phyloP scores from a whole-genome alignment of 139 green algal species.

The Tetradesmus lagerheimii region DNA sequence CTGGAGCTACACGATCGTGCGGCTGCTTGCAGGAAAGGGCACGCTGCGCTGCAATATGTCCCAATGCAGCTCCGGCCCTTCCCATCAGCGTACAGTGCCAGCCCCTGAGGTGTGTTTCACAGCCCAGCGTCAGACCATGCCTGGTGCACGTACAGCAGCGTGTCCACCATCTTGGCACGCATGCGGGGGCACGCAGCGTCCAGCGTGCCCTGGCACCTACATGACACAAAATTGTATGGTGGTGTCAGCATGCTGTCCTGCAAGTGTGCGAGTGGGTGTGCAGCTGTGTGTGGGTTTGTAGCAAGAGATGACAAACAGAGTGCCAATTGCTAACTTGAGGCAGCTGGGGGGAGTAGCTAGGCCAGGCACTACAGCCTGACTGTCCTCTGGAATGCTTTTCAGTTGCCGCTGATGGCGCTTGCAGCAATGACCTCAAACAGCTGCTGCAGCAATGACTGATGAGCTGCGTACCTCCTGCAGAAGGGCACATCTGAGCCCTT shows the following conservation, averaged over 20 bases:
- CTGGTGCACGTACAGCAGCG: conserved; percentile 40
- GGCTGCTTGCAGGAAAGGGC: neutral
- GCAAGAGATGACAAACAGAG: too few relatives aligned
- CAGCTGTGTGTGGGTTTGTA: neutral
- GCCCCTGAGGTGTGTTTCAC: neutral
- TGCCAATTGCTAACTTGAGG: too few relatives aligned
- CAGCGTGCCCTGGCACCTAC: conserved; percentile 33
- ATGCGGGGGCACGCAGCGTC: neutral
- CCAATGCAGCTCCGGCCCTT: too few relatives aligned
- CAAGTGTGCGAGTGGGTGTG: neutral
- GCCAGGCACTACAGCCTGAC: too few relatives aligned
- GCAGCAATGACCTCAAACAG: neutral
- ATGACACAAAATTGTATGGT: neutral
- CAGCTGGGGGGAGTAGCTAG: too few relatives aligned
- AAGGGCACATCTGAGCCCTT: conserved; percentile 31
- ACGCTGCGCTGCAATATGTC: too few relatives aligned
- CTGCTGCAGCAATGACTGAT: neutral
- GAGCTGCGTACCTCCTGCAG: conserved; percentile 22
- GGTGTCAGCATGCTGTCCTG: neutral
- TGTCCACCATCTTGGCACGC: conserved; percentile 30
- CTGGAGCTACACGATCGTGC: neutral
- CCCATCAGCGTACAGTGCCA: too few relatives aligned
- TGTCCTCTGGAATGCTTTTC: too few relatives aligned
- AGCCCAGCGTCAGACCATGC: conserved; percentile 40
- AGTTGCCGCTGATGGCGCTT: neutral